Base-by-base conservation (phyloP, 2,329 filamentous ascomycete species). In the Phialophora chinensis region DNA sequence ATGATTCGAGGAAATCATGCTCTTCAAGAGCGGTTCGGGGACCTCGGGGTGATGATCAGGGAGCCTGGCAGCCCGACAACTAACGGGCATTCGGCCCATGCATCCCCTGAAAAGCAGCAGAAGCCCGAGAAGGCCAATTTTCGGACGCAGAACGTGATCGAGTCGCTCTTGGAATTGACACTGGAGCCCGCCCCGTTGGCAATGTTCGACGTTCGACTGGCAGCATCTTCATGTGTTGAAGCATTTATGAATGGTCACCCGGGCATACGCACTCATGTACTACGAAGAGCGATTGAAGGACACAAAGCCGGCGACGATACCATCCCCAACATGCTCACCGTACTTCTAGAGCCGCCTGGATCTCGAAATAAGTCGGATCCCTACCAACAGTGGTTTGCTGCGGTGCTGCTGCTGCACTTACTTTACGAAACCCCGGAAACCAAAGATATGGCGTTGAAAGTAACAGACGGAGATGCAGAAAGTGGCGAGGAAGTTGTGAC, bases 401-500 rank as follows among this genome's bases (percentile, higher is more conserved):
- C 91, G 53, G 89, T 93, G 29, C 87, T 98, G 62, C 85, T 95
- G 69, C 90, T 97, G 72, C 93, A 98, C 73, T 83, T 99, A 11
- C 79, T 98, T 20, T 90, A 89, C 68, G 91, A 96, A 66, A 90
- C 95, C 72, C 81, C 87, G 3, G 87, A 91, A 70, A 91, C 91
- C 1, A 98, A 98, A 76, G 84, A 85, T 5, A 84, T 91, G 58
- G 88, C 93, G 20, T 92, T 96, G 85, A 85, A 86, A 25, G 88
- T 99, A 23, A 92, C 89, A 0, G 94, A 98, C 78, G 95, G 95
- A 11, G 92, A 98, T 77, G 91, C 91, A 25, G 89, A 90, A 38
- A 91, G 85, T 72, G 95, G 94, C 3, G 95, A 99, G 80, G 95
- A 99, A 78, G 92, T 97, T 12, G 90, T 99, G 12, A 97, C 94